These are phyloP conservation scores for Apiospora sp. DNA, from an alignment of 2,329 filamentous ascomycete species.

Conservation along the genomic window DNA sequence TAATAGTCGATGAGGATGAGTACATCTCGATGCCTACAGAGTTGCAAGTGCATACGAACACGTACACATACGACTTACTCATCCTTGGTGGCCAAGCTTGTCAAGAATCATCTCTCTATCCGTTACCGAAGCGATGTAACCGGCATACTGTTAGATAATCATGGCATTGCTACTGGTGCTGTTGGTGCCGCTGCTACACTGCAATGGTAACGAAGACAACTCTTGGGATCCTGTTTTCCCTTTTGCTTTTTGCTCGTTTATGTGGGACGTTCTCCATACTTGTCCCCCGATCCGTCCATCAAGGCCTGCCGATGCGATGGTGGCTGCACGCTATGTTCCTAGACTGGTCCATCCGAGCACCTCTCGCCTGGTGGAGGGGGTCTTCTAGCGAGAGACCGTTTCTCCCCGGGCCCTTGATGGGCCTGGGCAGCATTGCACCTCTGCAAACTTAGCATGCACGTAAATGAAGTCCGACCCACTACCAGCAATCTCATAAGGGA, in stretches of 20 bases:
- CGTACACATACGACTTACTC: neutral
- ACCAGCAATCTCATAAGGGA: constrained; percentile 1
- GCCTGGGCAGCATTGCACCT: neutral
- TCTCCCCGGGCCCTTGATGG: constrained; percentile 2
- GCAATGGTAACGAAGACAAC: neutral
- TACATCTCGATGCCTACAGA: neutral
- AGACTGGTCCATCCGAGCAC: constrained; percentile 14
- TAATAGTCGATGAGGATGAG: neutral
- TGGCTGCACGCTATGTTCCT: constrained; percentile 18
- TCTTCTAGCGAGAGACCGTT: constrained; percentile 9
- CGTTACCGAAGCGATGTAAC: neutral
- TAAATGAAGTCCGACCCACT: constrained; percentile 13
- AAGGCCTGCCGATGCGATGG: constrained; percentile 13
- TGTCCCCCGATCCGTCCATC: neutral
- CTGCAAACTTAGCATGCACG: neutral
- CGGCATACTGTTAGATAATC: neutral
- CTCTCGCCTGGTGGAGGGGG: neutral
- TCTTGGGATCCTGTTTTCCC: neutral
- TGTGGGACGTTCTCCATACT: neutral
- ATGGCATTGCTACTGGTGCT: neutral
- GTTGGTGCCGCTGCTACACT: neutral
- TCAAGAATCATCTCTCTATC: neutral
- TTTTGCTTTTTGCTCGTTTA: neutral
- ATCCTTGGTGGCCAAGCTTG: neutral
- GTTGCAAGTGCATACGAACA: neutral